phyloP scores from a whole-genome alignment of 306 rosid species.

The Quercus parvula region DNA sequence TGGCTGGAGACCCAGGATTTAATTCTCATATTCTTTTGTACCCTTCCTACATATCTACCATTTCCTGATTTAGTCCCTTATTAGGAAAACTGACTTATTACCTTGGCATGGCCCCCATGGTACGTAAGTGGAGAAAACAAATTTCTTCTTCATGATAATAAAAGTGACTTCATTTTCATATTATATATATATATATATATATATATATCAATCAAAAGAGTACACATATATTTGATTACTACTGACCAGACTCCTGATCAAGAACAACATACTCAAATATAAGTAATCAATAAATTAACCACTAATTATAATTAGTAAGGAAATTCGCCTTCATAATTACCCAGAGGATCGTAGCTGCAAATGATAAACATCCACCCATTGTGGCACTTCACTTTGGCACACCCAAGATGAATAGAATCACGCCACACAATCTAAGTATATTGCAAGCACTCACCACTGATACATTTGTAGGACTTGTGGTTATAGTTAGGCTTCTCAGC shows the following conservation, averaged over 20 bases:
- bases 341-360: constrained; percentile 22
- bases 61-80: too few species aligned
- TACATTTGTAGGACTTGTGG: background rate
- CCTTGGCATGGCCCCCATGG: too few species aligned
- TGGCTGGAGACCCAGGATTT: too few species aligned
- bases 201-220: too few species aligned
- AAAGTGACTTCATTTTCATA: too few species aligned
- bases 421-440: constrained; percentile 29
- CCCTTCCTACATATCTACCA: too few species aligned
- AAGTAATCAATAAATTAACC: background rate
- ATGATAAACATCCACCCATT: constrained; percentile 2
- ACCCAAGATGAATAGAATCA: background rate
- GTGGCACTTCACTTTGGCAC: constrained; percentile 5
- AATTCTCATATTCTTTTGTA: too few species aligned
- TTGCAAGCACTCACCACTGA: background rate
- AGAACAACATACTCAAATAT: too few species aligned
- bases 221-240: background rate
- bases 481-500: constrained; percentile 50
- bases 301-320: background rate
- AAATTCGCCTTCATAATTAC: background rate
- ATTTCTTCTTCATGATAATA: too few species aligned
- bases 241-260: background rate
- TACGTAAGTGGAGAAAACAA: too few species aligned
- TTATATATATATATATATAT: too few species aligned
- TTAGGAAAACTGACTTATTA: too few species aligned